Conservation (phyloP, 371 early-diverging fungal genomes). For the Chytridium lagenaria region DNA sequence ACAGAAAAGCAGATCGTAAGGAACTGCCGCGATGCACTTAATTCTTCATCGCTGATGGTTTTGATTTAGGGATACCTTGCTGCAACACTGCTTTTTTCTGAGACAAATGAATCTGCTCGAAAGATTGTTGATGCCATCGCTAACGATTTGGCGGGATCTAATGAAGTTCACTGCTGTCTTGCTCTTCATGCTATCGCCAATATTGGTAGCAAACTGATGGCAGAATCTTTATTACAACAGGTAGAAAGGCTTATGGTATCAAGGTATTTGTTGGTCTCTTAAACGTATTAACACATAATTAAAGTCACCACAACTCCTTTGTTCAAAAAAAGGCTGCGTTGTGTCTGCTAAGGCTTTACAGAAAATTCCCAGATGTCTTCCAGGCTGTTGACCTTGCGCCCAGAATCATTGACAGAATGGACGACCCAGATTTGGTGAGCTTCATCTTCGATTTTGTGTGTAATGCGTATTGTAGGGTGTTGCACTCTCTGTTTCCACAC, state of each 20-base stretch:
- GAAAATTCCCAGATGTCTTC: slow-evolving; percentile 90
- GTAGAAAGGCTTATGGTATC: slow-evolving; percentile 84
- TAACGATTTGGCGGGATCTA: slow-evolving; percentile 86
- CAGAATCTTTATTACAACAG: slow-evolving; percentile 81
- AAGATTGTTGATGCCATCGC: slow-evolving; percentile 86
- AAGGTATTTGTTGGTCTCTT: slow-evolving; percentile 61
- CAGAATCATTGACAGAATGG: slow-evolving; percentile 78
- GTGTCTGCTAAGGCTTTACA: slow-evolving; percentile 84
- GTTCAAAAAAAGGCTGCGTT: slow-evolving; percentile 97
- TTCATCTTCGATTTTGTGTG: not conserved
- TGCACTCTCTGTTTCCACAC: slow-evolving; percentile 78
- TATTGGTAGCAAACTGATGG: slow-evolving; percentile 91
- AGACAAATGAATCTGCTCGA: slow-evolving; percentile 82
- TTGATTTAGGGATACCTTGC: slow-evolving; percentile 95
- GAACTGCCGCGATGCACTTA: not conserved
- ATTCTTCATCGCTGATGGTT: too few relatives aligned
- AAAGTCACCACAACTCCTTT: slow-evolving; percentile 68
- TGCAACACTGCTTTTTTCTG: slow-evolving; percentile 86
- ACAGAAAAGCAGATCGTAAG: slow-evolving; percentile 96
- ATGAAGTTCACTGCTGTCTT: slow-evolving; percentile 89
- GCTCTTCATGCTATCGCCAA: slow-evolving; percentile 96
- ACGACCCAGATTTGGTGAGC: slow-evolving; percentile 83
- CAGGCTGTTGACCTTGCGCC: slow-evolving; percentile 90
- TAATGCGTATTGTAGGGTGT: slow-evolving; percentile 72
- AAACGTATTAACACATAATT: slow-evolving; percentile 3